phyloP scores from a whole-genome alignment of 2,329 filamentous ascomycete species.

The Rhinocladiella mackenziei region DNA sequence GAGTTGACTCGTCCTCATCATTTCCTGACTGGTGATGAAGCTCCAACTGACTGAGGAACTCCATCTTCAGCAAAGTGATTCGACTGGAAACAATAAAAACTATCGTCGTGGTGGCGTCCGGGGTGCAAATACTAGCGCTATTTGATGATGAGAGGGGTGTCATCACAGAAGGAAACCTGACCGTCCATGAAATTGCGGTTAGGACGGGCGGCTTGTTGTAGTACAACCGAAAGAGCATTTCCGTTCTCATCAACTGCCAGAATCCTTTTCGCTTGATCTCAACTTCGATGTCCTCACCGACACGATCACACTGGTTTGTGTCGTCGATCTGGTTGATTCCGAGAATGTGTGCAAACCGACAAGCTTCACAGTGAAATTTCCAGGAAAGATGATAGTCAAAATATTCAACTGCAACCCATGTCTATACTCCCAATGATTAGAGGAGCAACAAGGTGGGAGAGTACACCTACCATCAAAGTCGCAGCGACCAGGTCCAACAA shows the following conservation, averaged over 20 bases:
- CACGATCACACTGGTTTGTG: not conserved
- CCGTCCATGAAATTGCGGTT: not conserved
- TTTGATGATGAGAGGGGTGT: not conserved
- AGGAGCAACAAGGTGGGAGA: not conserved
- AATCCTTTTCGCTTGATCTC: not conserved
- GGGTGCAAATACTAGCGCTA: too few species aligned
- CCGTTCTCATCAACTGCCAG: not conserved
- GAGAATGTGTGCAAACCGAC: not conserved
- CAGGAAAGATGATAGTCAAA: not conserved
- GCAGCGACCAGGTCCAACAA: not conserved
- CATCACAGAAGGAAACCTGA: not conserved
- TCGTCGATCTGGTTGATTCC: not conserved
- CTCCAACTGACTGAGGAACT: not conserved
- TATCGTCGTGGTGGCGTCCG: not conserved
- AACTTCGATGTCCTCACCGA: not conserved
- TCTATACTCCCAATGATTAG: not conserved
- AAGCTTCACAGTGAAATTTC: not conserved
- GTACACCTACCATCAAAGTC: not conserved
- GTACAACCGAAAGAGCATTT: not conserved
- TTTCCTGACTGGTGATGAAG: not conserved
- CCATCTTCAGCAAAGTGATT: not conserved
- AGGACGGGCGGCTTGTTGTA: not conserved
- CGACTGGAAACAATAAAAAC: not conserved
- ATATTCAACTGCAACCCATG: not conserved
- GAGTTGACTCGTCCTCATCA: not conserved